These are phyloP conservation scores for Alternaria sp. DNA, from an alignment of 2,329 filamentous ascomycete genomes.

Conservation along the genomic window DNA sequence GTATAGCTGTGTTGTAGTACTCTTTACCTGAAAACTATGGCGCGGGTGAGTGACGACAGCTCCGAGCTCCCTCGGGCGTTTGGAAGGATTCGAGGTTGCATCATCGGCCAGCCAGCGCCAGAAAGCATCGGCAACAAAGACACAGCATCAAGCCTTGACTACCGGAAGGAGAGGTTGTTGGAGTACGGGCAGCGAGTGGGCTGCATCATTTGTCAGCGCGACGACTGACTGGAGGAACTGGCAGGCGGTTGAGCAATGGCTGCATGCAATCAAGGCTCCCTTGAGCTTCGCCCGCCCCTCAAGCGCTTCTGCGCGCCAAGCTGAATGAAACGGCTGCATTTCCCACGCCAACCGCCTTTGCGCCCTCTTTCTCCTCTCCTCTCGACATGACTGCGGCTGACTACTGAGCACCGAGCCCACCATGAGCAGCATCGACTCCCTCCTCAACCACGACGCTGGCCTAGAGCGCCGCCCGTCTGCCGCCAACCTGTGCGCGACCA, in stretches of 20 bases:
- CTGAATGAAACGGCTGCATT: conserved; percentile 26
- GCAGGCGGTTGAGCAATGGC: conserved; percentile 12
- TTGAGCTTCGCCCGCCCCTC: conserved; percentile 11
- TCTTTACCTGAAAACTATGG: not conserved
- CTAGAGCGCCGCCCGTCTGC: conserved; percentile 26
- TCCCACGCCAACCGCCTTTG: conserved; percentile 23
- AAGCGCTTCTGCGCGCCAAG: conserved; percentile 25
- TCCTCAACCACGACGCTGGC: conserved; percentile 47
- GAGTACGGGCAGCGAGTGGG: not conserved
- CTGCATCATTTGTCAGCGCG: conserved; percentile 18
- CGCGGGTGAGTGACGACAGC: not conserved
- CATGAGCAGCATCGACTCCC: conserved; percentile 50
- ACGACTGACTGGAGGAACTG: not conserved
- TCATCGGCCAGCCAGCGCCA: conserved; percentile 13
- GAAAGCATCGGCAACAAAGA: not conserved
- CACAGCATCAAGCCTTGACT: not conserved
- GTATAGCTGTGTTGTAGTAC: conserved; percentile 4
- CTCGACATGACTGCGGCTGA: conserved; percentile 10
- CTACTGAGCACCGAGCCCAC: conserved; percentile 1
- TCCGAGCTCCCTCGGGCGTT: conserved; percentile 4
- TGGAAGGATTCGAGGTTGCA: conserved; percentile 18
- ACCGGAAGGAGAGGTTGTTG: not conserved
- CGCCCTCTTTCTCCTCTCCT: conserved; percentile 7
- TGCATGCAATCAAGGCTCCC: conserved; percentile 18
- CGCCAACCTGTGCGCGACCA: conserved; percentile 27